These are phyloP conservation scores for Coelastrella sp. DNA, from an alignment of 139 green algal species.

Conservation along the genomic window DNA sequence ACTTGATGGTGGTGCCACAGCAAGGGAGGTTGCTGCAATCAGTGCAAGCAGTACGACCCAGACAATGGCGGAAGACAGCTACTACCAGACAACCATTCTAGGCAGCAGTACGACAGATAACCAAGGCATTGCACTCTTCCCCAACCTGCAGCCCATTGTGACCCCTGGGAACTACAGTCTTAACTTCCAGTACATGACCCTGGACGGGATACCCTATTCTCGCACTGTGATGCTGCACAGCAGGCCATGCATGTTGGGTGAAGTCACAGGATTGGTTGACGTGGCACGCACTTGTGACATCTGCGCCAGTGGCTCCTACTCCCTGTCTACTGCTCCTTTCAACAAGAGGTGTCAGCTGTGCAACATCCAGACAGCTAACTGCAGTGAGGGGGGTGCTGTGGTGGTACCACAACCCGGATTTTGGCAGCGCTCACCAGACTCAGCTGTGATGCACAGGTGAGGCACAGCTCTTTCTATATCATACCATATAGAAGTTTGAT, in stretches of 20 bases:
- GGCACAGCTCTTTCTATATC: too few species aligned
- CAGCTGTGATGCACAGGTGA: slow-evolving; percentile 18
- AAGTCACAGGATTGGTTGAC: neutral
- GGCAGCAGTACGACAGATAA: neutral
- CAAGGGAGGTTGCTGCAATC: neutral
- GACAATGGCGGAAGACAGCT: neutral
- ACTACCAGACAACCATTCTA: neutral
- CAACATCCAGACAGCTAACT: neutral
- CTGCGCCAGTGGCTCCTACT: neutral
- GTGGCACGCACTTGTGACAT: neutral
- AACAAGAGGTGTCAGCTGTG: neutral
- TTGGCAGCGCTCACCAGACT: slow-evolving; percentile 28
- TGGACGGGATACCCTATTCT: neutral
- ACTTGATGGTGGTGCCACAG: neutral
- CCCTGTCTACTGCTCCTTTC: neutral
- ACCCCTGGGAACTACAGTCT: neutral
- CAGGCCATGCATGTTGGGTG: neutral
- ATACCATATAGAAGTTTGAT: too few species aligned
- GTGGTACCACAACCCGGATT: slow-evolving; percentile 2
- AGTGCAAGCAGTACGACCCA: neutral
- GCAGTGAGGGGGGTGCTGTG: neutral
- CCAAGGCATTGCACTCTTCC: neutral
- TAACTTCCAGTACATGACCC: neutral
- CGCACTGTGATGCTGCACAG: neutral
- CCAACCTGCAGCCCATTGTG: neutral